These are phyloP conservation scores for Leccinum sublutescens DNA, from an alignment of 768 basidiomycete genomes.

Conservation along the genomic window DNA sequence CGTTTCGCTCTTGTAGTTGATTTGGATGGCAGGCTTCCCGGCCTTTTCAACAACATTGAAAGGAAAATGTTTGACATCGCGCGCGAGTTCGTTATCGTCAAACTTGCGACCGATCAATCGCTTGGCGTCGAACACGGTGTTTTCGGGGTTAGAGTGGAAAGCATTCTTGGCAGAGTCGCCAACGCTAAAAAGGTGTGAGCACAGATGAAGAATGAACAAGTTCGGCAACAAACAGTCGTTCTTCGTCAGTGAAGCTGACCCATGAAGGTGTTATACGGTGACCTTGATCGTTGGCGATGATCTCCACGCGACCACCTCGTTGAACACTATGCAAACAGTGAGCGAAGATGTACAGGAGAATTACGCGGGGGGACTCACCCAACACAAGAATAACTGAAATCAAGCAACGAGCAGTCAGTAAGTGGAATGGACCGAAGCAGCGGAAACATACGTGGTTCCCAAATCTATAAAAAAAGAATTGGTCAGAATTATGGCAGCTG, in stretches of 20 bases:
- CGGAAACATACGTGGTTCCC: conserved; percentile 74
- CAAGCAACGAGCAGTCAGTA: conserved; percentile 21
- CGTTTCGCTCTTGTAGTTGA: conserved; percentile 68
- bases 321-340: conserved; percentile 55
- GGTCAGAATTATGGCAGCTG: conserved; percentile 1
- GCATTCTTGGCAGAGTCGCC: conserved; percentile 98
- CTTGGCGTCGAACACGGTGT: conserved; percentile 96
- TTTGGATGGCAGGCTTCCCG: no score
- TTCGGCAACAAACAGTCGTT: conserved; percentile 49
- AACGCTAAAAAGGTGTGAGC: conserved; percentile 41
- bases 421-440: background rate
- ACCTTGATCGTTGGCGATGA: conserved; percentile 88
- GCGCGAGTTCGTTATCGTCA: conserved; percentile 76
- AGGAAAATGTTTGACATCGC: conserved; percentile 83
- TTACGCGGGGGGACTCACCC: conserved; percentile 52
- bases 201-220: background rate
- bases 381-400: conserved; percentile 86
- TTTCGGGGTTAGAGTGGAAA: conserved; percentile 84
- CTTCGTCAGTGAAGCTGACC: conserved; percentile 79
- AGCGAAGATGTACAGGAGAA: background rate
- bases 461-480: conserved; percentile 52
- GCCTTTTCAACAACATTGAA: no score
- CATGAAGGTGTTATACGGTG: conserved; percentile 89
- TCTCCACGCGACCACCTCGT: conserved; percentile 83
- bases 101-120: conserved; percentile 89